Evolutionary conservation across 2,329 filamentous ascomycete genomes (phyloP).

Genomic region (Colletotrichum tamarilloi): DNA sequence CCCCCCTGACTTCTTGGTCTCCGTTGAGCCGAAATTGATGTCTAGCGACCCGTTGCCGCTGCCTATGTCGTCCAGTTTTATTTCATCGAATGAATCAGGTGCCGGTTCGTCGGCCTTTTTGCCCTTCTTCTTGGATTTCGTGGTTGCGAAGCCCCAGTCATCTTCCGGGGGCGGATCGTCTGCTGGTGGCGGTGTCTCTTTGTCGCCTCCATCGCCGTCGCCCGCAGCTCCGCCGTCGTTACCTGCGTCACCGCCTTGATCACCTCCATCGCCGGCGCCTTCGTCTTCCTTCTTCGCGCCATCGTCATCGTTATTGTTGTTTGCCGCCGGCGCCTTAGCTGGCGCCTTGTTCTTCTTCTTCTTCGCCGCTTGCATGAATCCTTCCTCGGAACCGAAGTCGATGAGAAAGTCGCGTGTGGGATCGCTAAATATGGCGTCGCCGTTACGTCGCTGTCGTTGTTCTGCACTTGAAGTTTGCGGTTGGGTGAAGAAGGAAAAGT

Average conservation of each 20-base stretch:
- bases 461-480: conserved; percentile 39
- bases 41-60: conserved; percentile 61
- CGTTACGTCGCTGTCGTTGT: conserved; percentile 35
- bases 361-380: conserved; percentile 64
- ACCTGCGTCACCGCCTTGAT: conserved; percentile 39
- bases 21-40: conserved; percentile 62
- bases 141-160: conserved; percentile 60
- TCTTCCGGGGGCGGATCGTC: conserved; percentile 59
- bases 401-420: conserved; percentile 59
- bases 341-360: conserved; percentile 66
- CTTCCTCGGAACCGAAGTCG: conserved; percentile 67
- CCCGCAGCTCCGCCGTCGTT: conserved; percentile 37
- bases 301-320: conserved; percentile 55
- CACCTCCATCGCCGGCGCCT: conserved; percentile 46
- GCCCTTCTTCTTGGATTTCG: conserved; percentile 66
- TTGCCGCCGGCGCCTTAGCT: conserved; percentile 53
- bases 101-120: conserved; percentile 56
- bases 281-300: conserved; percentile 49
- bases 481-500: conserved; percentile 38
- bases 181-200: conserved; percentile 40
- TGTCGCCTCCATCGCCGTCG: conserved; percentile 39
- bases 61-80: conserved; percentile 71
- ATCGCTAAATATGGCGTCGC: conserved; percentile 55
- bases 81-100: conserved; percentile 69
- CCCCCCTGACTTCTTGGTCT: conserved; percentile 50